phyloP scores from a whole-genome alignment of 2,329 filamentous ascomycete genomes.

The Xylariaceae sp. region DNA sequence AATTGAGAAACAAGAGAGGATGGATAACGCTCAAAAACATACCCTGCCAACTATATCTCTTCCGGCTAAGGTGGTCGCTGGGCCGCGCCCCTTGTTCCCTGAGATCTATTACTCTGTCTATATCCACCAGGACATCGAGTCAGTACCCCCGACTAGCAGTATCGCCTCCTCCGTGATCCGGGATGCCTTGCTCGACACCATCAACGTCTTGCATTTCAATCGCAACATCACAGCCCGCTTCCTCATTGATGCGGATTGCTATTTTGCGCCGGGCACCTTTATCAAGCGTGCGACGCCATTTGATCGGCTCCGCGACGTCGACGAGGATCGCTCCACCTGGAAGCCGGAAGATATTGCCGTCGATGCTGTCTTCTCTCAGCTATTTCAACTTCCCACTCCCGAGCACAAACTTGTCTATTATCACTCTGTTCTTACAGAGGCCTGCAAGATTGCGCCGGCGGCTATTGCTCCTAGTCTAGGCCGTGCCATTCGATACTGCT shows the following conservation, averaged over 20 bases:
- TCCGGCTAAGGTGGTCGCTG: conserved; percentile 70
- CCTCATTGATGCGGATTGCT: conserved; percentile 90
- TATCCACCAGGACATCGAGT: conserved; percentile 77
- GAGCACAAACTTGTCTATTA: conserved; percentile 97
- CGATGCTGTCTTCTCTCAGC: conserved; percentile 94
- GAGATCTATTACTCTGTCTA: conserved; percentile 95
- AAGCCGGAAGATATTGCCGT: conserved; percentile 96
- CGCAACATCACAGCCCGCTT: conserved; percentile 81
- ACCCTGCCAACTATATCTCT: conserved; percentile 70
- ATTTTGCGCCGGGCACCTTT: conserved; percentile 85
- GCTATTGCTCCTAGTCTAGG: conserved; percentile 95
- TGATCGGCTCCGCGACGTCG: conserved; percentile 74
- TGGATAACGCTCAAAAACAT: conserved; percentile 64
- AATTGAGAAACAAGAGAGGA: conserved; percentile 56
- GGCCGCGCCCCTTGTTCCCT: conserved; percentile 75
- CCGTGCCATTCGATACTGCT: conserved; percentile 86
- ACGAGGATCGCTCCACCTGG: conserved; percentile 70
- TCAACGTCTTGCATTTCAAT: conserved; percentile 92
- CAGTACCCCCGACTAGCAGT: conserved; percentile 72
- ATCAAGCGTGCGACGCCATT: conserved; percentile 90
- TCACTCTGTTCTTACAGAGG: conserved; percentile 88
- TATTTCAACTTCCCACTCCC: conserved; percentile 79
- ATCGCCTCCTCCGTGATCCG: conserved; percentile 80
- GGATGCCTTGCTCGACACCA: conserved; percentile 83
- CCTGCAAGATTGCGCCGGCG: conserved; percentile 91